Base-by-base conservation (phyloP, 2,329 filamentous ascomycete species). In the Sporothrix humicola region DNA sequence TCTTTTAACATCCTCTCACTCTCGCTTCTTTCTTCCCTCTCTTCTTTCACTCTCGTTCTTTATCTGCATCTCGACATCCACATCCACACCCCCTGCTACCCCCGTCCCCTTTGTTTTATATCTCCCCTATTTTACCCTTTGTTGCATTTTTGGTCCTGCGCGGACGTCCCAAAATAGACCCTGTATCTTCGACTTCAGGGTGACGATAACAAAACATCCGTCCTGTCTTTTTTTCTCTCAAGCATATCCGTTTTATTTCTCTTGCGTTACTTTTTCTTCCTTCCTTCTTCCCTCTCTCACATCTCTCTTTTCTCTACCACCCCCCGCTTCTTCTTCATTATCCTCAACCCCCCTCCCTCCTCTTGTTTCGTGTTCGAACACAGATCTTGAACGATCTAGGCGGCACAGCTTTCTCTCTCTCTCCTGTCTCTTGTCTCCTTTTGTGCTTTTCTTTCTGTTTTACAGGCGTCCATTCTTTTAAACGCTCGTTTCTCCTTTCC, bases 51-150 rank as follows among this genome's bases (percentile, higher is more conserved):
- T 17, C 23, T 68, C 58, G 31, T n/a, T 72, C 59, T 65, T 59
- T 42, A 48, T 65, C 26, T 66, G 61, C n/a, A 48, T 48, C 42
- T 48, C 61, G 61, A 66, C 42, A 66, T 42, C 72, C 48, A 66
- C 42, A 66, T 42, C 72, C 48, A 56, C 9, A 8, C 37, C 37
- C 72, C 72, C 68, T 66, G 68, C 59, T 15, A 20, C 59, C 31
- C 31, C 52, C 31, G 58, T 72, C 69, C 3, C 59, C 58, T 72
- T 66, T 71, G 66, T 73, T 73, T 70, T 73, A 58, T 44, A 63
- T 70, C 66, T 59, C 50, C 26, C 59, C 48, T 58, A 3, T 56
- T 59, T 26, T 56, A 23, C 31, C 26, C 72, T 71, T 66, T 61
- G 69, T 66, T 68, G 56, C 69, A 70, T 58, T 26, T 26, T 31